Base-by-base conservation (phyloP, 371 early-diverging fungal species). In the Catenaria anguillulae region DNA sequence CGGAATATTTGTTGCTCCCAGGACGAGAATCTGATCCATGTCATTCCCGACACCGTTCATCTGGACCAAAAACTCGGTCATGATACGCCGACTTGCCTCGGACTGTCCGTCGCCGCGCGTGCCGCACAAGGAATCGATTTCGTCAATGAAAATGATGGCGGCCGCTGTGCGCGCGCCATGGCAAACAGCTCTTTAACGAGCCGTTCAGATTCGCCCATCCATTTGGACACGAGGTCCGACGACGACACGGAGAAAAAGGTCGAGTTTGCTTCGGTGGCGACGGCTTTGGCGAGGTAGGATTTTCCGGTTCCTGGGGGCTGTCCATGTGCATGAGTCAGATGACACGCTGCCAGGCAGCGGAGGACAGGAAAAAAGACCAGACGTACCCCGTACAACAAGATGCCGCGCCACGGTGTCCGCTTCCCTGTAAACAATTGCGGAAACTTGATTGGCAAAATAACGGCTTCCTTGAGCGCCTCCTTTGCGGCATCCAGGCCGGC, bases 401-500 rank as follows among this genome's bases (percentile, higher is more conserved):
- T 97, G 26, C 99, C 98, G 63, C 86, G 77, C 89, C 98, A 98
- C 42, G 99, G 99, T 61, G 86, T 85, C 68, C 98, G 84, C 71
- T 93, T 82, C 63, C 88, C 92, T 33, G 90, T 90, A 64, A 97
- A 99, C 55, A 97, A 74, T 61, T 96, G 95, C 43, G 96, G 93
- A 63, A 97, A 96, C 69, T 89, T 87, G 67, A 98, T 90, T 0
- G 99, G 99, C 60, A 99, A 73, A 68, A 98, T 98, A 13, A 98
- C 97, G 1, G 97, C 94, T 73, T 99, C 99, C 71, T 93, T 91
- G 63, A 99, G 80, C 46, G 98, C 90, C 72, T 96, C 95, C 75
- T 98, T 99, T 56, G 99, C 99, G 1, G 78, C 85, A 64, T 98
- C 98, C 67, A 99, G 73, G 36, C 99, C 99, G 34, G 98, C 99